Conservation (phyloP, 805 yeast species). For the Wickerhamomyces subpelliculosus region DNA sequence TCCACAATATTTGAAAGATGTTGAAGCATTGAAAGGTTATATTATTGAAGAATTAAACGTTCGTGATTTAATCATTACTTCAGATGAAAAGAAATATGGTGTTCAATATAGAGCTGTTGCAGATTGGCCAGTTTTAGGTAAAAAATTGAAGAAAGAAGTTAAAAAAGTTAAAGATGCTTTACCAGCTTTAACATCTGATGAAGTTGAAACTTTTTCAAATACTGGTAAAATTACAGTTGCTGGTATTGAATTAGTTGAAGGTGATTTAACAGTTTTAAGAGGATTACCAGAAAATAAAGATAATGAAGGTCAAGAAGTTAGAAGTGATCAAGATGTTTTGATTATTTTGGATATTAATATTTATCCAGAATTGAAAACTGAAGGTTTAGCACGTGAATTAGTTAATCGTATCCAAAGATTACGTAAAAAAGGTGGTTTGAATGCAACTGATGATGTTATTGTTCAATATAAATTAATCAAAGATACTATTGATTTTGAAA, state of each 20-base stretch:
- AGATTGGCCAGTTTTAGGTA: conserved; percentile 98
- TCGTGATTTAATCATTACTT: conserved; percentile 78
- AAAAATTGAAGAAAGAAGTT: conserved; percentile 90
- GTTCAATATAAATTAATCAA: conserved; percentile 70
- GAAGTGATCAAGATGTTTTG: conserved; percentile 77
- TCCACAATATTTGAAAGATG: conserved; percentile 63
- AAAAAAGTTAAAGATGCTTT: conserved; percentile 92
- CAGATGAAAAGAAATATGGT: conserved; percentile 86
- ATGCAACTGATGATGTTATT: conserved; percentile 89
- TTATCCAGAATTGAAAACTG: conserved; percentile 82
- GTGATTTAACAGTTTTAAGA: conserved; percentile 86
- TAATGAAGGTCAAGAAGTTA: conserved; percentile 71
- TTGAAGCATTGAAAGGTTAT: conserved; percentile 70
- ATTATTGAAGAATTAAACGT: conserved; percentile 89
- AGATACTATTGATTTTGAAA: conserved; percentile 56
- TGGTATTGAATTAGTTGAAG: conserved; percentile 79
- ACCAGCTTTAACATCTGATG: conserved; percentile 73
- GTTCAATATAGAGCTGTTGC: conserved; percentile 93
- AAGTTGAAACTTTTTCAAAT: conserved; percentile 68
- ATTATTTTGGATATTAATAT: conserved; percentile 82
- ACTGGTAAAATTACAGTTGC: conserved; percentile 78
- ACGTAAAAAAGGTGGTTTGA: conserved; percentile 92
- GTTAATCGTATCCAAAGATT: conserved; percentile 95
- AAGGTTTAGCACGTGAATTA: conserved; percentile 94
- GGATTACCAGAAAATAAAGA: conserved; percentile 69